Conservation (phyloP, 2,329 filamentous ascomycete species). For the Hypomyces rosellus region DNA sequence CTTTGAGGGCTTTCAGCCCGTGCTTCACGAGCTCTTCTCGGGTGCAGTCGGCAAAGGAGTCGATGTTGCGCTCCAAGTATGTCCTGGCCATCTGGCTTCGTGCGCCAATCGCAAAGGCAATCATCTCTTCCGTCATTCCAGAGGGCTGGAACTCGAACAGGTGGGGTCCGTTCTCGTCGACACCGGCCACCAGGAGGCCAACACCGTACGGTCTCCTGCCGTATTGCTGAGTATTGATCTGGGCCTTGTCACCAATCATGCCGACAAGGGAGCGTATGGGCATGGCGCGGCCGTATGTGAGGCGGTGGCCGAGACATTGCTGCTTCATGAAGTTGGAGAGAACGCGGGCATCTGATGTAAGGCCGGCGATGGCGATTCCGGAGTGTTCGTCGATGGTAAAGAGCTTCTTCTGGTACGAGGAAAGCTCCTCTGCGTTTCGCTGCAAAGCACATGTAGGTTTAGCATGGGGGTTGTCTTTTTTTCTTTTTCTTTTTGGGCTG, state of each 20-base stretch:
- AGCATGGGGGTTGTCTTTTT: not conserved
- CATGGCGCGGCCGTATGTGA: conserved; percentile 93
- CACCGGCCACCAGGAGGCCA: conserved; percentile 83
- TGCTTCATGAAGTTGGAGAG: conserved; percentile 99
- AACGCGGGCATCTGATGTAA: conserved; percentile 95
- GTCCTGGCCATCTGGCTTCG: conserved; percentile 96
- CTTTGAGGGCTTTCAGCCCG: conserved; percentile 85
- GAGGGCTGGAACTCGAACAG: conserved; percentile 97
- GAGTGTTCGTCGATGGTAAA: conserved; percentile 95
- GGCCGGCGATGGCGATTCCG: conserved; percentile 90
- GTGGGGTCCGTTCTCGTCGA: conserved; percentile 90
- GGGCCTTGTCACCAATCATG: conserved; percentile 92
- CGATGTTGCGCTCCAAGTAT: conserved; percentile 88
- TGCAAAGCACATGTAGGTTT: conserved; percentile 31
- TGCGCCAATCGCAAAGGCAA: conserved; percentile 91
- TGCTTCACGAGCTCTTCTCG: conserved; percentile 87
- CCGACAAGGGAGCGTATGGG: conserved; percentile 82
- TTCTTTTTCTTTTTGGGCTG: not conserved
- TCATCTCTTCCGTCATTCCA: conserved; percentile 95
- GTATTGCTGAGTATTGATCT: conserved; percentile 97
- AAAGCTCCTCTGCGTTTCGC: conserved; percentile 98
- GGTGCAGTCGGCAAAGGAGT: conserved; percentile 68
- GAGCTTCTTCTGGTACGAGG: conserved; percentile 99
- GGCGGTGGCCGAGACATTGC: conserved; percentile 89
- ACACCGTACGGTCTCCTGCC: conserved; percentile 95